A percentile compares a stretch with the other conserved stretches of the same genome.
phyloP scores from a whole-genome alignment of 2,329 filamentous ascomycete genomes.

The Microsporum audouinii region DNA sequence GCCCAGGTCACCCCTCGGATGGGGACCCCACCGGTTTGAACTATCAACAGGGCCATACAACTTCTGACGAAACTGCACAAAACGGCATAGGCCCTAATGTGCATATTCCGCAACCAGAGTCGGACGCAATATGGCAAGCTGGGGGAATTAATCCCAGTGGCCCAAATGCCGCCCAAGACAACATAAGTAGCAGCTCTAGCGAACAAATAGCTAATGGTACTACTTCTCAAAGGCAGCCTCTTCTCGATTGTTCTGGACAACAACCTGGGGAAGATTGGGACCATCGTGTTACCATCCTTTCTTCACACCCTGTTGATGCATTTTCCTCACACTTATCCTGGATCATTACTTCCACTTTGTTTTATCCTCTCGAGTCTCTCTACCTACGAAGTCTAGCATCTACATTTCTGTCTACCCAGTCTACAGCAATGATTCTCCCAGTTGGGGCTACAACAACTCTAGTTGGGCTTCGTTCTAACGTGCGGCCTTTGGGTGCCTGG shows the following conservation, averaged over 20 bases:
- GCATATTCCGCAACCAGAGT: neutral
- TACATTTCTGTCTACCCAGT: slow-evolving; percentile 25
- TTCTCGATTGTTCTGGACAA: neutral
- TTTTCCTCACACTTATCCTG: slow-evolving; percentile 32
- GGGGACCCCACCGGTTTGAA: too few species aligned
- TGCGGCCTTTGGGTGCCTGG: slow-evolving; percentile 26
- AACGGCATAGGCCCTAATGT: slow-evolving; percentile 6
- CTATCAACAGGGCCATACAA: neutral
- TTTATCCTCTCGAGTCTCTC: slow-evolving; percentile 32
- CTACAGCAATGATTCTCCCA: slow-evolving; percentile 11
- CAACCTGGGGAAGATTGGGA: slow-evolving; percentile 8
- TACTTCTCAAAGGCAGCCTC: neutral
- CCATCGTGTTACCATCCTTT: slow-evolving; percentile 34
- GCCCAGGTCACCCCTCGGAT: slow-evolving; percentile 4
- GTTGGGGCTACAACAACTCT: slow-evolving; percentile 9
- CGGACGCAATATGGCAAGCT: neutral
- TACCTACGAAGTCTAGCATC: slow-evolving; percentile 31
- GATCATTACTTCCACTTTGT: slow-evolving; percentile 27
- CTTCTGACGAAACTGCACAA: neutral
- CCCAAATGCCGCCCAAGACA: neutral
- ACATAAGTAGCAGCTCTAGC: neutral
- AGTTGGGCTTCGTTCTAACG: slow-evolving; percentile 18
- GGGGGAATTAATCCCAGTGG: neutral
- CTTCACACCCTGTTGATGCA: slow-evolving; percentile 32
- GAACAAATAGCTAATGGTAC: neutral